Evolutionary conservation across 768 basidiomycete species (phyloP), one percentile per base, ranked within the genome.

Genomic region (Amanita pallidorosea): DNA sequence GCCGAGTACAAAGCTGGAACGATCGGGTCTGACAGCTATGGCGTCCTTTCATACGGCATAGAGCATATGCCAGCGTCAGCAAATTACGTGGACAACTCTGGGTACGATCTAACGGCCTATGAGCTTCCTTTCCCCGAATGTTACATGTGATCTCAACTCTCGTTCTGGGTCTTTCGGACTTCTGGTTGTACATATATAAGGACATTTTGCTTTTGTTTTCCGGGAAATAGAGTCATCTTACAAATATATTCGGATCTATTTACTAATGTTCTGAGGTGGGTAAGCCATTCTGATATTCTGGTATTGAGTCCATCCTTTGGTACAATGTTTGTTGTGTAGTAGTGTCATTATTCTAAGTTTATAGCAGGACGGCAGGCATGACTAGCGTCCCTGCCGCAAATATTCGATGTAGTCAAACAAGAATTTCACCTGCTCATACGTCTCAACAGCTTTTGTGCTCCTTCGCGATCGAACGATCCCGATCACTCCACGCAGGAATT

Each of bases 401-500:
- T 75, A 80, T 35, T 83, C 77, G 3, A 89, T 79, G 63, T 79
- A 93, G 27, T 88, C 83, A 0, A 83, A 78, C 45, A 93, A 65
- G 60, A 93, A 92, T 56, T 73, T 69, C 13, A 95, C 95, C 65
- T 98, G 94, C 62, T 96, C 91, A 61, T 87, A 83, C 3, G 91
- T 95, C 64, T 98, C 95, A 36, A 98, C 79, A 1, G 93, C 92
- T 63, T 98, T 97, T 51, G 83, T 65, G 57, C 91, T 92, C 54
- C 94, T 70, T 54, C 92, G 69, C 54, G 76, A 68, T 45, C 94
- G 68, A 7, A 93, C 78, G 51, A 91, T 76, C 5, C 71, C 66
- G 49, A 98, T 88, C 2, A 78, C 81, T 22, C 77, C 74, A 60
- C 88, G 82, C 7, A 91, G 82, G 41, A 89, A 73, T 34, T 74